Conservation (phyloP, 164 flowering plant species). For the Stephania yunnanensis region DNA sequence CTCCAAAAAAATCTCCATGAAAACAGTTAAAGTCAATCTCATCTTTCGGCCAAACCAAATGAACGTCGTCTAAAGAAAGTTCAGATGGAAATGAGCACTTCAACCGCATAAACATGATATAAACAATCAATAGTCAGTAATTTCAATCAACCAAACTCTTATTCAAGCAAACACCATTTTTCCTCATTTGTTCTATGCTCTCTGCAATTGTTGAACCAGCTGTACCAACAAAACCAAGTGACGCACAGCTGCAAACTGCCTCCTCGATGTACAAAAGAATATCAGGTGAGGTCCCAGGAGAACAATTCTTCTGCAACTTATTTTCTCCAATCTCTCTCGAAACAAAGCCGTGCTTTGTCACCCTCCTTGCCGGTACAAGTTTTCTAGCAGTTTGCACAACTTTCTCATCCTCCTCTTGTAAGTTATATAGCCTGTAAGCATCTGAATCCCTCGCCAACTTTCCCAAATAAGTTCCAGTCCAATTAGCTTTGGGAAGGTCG, state of each 20-base stretch:
- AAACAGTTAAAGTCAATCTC: not conserved
- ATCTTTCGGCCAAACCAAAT: not conserved
- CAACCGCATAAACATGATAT: not conserved
- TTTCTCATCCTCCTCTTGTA: conserved; percentile 48
- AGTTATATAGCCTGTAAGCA: conserved; percentile 43
- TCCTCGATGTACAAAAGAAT: conserved; percentile 73
- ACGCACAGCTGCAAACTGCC: conserved; percentile 80
- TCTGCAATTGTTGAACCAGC: conserved; percentile 92
- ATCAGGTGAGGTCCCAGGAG: conserved; percentile 37
- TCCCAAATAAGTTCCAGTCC: conserved; percentile 76
- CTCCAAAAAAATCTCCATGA: not conserved
- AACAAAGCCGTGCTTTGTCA: conserved; percentile 30
- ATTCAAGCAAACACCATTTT: conserved; percentile 36
- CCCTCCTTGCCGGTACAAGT: conserved; percentile 37
- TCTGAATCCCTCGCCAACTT: conserved; percentile 49
- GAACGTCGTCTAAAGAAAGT: not conserved
- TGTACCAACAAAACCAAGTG: conserved; percentile 93
- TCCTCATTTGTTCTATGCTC: conserved; percentile 72
- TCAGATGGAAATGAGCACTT: not conserved
- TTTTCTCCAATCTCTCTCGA: conserved; percentile 10
- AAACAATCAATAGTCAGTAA: not conserved
- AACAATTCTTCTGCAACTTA: conserved; percentile 26
- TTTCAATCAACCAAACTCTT: conserved; percentile 6
- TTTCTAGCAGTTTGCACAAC: conserved; percentile 45
- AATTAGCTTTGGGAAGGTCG: conserved; percentile 79